phyloP scores from a whole-genome alignment of 2,329 filamentous ascomycete species.

The Apiospora marii region DNA sequence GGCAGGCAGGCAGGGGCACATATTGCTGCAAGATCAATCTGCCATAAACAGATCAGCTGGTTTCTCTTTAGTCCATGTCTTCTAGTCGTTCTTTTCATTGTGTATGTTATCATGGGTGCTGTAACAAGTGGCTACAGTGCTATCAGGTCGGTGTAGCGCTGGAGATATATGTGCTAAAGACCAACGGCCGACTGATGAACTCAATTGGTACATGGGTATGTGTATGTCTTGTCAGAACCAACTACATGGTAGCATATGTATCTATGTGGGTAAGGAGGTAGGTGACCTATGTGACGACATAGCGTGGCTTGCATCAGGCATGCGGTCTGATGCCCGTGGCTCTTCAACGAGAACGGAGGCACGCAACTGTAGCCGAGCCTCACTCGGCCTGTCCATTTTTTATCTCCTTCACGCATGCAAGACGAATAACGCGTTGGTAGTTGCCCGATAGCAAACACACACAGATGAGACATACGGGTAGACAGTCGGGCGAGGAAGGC shows the following conservation, averaged over 20 bases:
- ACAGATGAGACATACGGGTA: neutral
- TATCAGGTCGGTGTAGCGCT: neutral
- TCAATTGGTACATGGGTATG: too few relatives aligned
- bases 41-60: neutral
- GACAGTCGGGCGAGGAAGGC: too few relatives aligned
- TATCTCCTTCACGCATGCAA: too few relatives aligned
- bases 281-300: neutral
- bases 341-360: neutral
- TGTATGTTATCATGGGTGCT: neutral
- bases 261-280: neutral
- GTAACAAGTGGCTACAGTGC: neutral
- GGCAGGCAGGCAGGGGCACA: neutral
- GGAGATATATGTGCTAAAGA: too few relatives aligned
- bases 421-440: too few relatives aligned
- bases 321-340: neutral
- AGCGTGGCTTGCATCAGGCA: neutral
- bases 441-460: neutral
- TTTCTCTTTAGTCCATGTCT: neutral
- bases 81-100: too few relatives aligned
- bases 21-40: neutral
- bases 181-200: too few relatives aligned
- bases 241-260: too few relatives aligned
- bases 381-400: too few relatives aligned
- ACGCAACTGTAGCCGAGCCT: neutral
- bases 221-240: too few relatives aligned